Base-by-base conservation (phyloP, 2,329 filamentous ascomycete genomes). In the Aspergillus eucalypticola region DNA sequence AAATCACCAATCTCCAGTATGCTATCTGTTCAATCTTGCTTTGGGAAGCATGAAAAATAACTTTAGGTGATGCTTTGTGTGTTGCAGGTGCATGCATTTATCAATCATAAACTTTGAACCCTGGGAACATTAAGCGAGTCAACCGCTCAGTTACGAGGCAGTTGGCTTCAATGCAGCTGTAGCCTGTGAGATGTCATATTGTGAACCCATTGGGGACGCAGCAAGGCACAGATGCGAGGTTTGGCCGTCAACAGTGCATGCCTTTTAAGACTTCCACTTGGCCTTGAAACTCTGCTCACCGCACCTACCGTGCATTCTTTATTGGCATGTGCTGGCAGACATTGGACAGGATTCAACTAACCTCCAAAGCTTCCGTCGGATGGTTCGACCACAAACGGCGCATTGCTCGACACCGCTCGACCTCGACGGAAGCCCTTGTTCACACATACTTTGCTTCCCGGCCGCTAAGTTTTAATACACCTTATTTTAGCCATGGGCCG, bases 231-330 rank as follows among this genome's bases (percentile, higher is more conserved):
- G 21, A 53, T 61, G 35, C 53, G 50, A 64, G 54, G 58, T 57
- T 29, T 53, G 55, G 42, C 42, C 17, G 21, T 21, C 48, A 29
- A 41, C n/a, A 58, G 41, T 39, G 21, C 54, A 60, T 60, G 42
- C 41, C 55, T 42, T 25, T 35, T 42, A 39, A 38, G 32, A 25
- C 44, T 44, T 59, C 55, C 48, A 52, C 13, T 38, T 61, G 52
- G 21, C 21, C 46, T 25, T 42, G 42, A n/a, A 35, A 48, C 35
- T 57, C 32, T 54, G 50, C 54, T 65, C 64, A 63, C 64, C 60
- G 64, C 64, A 64, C 59, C 56, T 32, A 62, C 17, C 56, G 29
- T 66, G 62, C 65, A 60, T 63, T 38, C 15, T 61, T 60, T 63
- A 67, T 63, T 66, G 65, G 52, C 51, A 54, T 53, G 29, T 54